Evolutionary conservation across 208 protist species (phyloP), one percentile per base, ranked within the genome.

Genomic region (Crithidia bombi): DNA sequence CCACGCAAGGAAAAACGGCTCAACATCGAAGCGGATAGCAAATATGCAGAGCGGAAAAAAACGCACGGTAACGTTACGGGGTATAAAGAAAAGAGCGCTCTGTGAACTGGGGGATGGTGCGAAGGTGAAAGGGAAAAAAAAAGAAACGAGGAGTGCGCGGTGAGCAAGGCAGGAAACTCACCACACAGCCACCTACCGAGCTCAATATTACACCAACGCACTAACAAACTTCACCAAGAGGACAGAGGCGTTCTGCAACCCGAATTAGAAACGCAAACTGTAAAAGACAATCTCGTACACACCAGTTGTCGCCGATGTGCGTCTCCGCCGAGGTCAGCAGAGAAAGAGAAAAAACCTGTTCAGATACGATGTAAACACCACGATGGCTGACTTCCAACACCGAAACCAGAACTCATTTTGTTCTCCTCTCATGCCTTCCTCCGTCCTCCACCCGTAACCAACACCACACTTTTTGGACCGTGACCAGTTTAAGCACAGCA

Each of bases 61-160:
- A 43, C 17, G 43, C 52, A 43, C 19, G 19, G 26, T 19, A 62
- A 47, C 47, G 23, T n/a, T 21, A 62, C 2, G n/a, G 33, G 30
- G 46, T 49, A 69, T 26, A 56, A 35, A 46, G 32, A 4, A 23
- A 15, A 51, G 21, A 23, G 28, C 11, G 12, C 28, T 36, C 28
- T 6, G 28, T 12, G 12, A 55, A 55, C 28, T 55, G 28, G 50
- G 26, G 2, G 28, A 5, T 5, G 26, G n/a, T 17, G 50, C 10
- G 50, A 55, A 32, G 50, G 25, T 32, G 36, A 30, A 64, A 39
- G 36, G 14, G 52, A 33, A 36, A 52, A 52, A 65, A 52, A 17
- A 65, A 19, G n/a, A 5, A 19, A 55, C n/a, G 36, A 36, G 36
- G 6, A 39, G 36, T n/a, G 14, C 28, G 33, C 47, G 43, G 15